phyloP scores from a whole-genome alignment of 2,329 filamentous ascomycete genomes.

The Fusarium metavorans region DNA sequence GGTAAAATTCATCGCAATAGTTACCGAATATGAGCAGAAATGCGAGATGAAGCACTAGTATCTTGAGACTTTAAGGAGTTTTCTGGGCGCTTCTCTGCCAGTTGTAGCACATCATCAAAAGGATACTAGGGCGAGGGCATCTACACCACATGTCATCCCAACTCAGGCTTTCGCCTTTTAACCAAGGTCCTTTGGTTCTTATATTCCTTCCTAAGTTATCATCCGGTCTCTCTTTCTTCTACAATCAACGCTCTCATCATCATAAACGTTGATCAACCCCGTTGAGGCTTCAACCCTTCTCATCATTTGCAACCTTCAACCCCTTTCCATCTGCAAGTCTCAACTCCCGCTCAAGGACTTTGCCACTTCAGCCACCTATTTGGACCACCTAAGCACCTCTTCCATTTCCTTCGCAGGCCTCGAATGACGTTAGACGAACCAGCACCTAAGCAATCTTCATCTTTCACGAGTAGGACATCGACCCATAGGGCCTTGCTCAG shows the following conservation, averaged over 20 bases:
- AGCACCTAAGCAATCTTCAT: fast-evolving
- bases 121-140: background rate
- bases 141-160: background rate
- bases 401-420: background rate
- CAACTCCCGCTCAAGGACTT: background rate
- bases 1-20: background rate
- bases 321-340: background rate
- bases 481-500: background rate
- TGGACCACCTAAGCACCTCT: no score
- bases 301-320: background rate
- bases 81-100: fast-evolving
- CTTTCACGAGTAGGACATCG: background rate
- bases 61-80: background rate
- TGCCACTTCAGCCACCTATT: background rate
- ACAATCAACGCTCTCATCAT: background rate
- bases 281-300: background rate
- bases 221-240: background rate
- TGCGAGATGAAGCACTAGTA: background rate
- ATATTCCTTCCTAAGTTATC: background rate
- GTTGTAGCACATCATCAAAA: background rate
- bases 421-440: no score
- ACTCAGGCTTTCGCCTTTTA: background rate
- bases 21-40: background rate
- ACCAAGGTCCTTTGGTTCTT: background rate
- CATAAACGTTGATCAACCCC: background rate